Percentiles rank a stretch among this genome's conserved stretches.
Evolutionary conservation across 2,329 filamentous ascomycete species (phyloP).

Genomic region (Aspergillus fructus): DNA sequence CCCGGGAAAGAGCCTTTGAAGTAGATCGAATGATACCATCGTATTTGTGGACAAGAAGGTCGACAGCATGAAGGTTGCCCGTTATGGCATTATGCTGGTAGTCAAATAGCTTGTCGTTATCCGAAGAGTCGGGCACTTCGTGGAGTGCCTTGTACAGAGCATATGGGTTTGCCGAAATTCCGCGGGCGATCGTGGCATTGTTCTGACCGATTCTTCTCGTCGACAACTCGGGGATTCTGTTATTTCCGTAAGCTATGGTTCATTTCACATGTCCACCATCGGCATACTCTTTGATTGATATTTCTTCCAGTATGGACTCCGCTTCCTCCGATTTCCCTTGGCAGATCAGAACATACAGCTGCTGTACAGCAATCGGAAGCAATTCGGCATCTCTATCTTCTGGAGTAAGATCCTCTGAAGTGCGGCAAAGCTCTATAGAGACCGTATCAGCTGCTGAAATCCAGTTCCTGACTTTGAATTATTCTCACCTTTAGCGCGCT

Average conservation of each 20-base stretch:
- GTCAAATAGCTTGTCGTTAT: conserved; percentile 58
- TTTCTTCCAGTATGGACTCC: conserved; percentile 50
- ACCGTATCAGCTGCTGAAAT: not conserved
- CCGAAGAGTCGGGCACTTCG: conserved; percentile 44
- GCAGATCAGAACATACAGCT: conserved; percentile 58
- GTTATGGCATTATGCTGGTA: conserved; percentile 57
- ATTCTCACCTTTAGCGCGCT: conserved; percentile 54
- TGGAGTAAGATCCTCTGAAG: conserved; percentile 58
- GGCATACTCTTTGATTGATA: conserved; percentile 52
- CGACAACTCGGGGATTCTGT: conserved; percentile 57
- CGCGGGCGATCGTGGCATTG: conserved; percentile 53
- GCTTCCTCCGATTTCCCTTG: conserved; percentile 58
- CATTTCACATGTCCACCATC: not conserved
- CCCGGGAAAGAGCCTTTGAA: conserved; percentile 48
- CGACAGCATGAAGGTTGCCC: conserved; percentile 56
- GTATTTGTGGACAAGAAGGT: conserved; percentile 61
- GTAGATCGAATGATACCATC: conserved; percentile 59
- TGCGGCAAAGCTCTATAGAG: conserved; percentile 55
- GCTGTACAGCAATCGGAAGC: conserved; percentile 61
- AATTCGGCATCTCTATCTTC: conserved; percentile 61
- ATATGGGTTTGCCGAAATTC: conserved; percentile 55
- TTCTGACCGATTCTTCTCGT: conserved; percentile 61
- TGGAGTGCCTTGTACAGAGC: conserved; percentile 57
- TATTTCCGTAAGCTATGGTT: conserved; percentile 9
- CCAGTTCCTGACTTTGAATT: not conserved